Base-by-base conservation (phyloP, 192 early-diverging fungal species). In the Coemansia sp. region DNA sequence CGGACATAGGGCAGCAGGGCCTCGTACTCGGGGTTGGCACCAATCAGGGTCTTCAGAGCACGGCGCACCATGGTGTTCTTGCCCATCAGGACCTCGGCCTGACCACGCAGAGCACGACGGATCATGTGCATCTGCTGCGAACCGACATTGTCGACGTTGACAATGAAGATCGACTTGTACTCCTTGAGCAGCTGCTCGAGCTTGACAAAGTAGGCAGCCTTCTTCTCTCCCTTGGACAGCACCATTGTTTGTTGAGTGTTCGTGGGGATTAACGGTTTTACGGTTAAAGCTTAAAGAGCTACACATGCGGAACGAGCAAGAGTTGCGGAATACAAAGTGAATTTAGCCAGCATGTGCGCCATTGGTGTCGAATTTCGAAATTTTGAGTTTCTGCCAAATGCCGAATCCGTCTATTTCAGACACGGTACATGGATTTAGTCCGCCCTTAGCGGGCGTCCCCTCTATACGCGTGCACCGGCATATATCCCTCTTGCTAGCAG, bases 11-110 rank as follows among this genome's bases (percentile, higher is more conserved):
- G 83, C 58, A 94, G 59, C 44, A 97, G 82, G 70, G 83, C 78
- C 77, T 92, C 87, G 80, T 81, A 92, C 58, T 87, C 72, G 53
- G 95, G 91, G 83, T 92, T 83, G 58, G 89, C 85, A 47, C 50
- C 23, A 36, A 81, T 52, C 44, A 89, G 62, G 34, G 63, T 60
- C 65, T 78, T 81, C 59, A 90, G 78, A 32, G 82, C 85, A 74
- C 86, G 83, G 58, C 95, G 92, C 40, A 99, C 91, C 94, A 97
- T 99, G 77, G 97, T 97, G 90, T 99, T 99, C 88, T 99, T 99
- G 64, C 95, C 97, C 97, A 99, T 99, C 50, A 99, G 87, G 39
- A 99, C 84, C 71, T 85, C 88, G 57, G 83, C 93, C 32, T 87
- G 73, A 46, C 90, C 89, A 78, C 97, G 93, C 75, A 99, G 87